Evolutionary conservation across 495 filamentous ascomycete genomes (phyloP).

Genomic region (Talaromyces stipitatus): DNA sequence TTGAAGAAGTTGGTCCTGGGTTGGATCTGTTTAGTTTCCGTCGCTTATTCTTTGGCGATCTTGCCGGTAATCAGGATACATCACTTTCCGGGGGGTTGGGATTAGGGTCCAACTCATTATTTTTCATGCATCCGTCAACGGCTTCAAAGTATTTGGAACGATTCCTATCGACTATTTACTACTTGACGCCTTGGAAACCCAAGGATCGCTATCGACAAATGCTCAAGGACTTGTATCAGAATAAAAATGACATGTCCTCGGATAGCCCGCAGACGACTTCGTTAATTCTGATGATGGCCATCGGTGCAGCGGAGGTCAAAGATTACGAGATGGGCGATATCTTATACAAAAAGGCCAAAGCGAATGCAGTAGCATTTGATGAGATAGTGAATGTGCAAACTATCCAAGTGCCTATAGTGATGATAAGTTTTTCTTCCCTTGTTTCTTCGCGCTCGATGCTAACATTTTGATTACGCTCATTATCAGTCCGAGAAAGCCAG

Average conservation of each 20-base stretch:
- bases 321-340: constrained; percentile 32
- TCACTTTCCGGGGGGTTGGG: constrained; percentile 5
- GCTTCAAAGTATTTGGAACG: constrained; percentile 27
- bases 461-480: constrained; percentile 20
- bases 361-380: constrained; percentile 23
- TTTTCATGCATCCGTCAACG: not conserved
- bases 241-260: not conserved
- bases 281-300: constrained; percentile 25
- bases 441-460: not conserved
- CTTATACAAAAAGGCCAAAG: constrained; percentile 32
- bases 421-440: constrained; percentile 28
- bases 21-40: constrained; percentile 39
- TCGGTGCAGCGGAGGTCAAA: constrained; percentile 25
- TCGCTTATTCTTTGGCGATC: constrained; percentile 37
- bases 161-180: constrained; percentile 26
- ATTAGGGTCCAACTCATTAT: not conserved
- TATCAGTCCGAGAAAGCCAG: constrained; percentile 36
- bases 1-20: constrained; percentile 37
- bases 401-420: constrained; percentile 33
- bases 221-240: constrained; percentile 25
- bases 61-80: constrained; percentile 21
- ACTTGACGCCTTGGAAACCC: constrained; percentile 25
- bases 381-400: constrained; percentile 37
- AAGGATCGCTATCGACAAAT: constrained; percentile 18
- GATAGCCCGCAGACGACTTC: constrained; percentile 14